These are phyloP conservation scores for Talaromyces sp. DNA, from an alignment of 2,329 filamentous ascomycete genomes.

Conservation along the genomic window DNA sequence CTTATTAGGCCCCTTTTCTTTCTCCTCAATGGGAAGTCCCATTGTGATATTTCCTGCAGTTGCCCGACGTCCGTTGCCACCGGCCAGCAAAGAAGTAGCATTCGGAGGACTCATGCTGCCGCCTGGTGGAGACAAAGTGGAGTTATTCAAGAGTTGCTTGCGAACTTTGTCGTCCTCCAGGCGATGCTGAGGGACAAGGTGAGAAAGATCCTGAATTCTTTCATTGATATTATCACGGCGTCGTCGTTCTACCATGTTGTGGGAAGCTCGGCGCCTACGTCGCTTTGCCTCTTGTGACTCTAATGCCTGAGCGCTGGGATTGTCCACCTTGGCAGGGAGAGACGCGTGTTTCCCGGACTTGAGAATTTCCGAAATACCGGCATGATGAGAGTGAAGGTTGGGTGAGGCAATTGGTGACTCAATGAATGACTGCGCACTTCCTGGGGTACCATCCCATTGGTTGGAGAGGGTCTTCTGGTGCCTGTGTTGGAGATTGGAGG, in stretches of 20 bases:
- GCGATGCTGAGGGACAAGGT: constrained; percentile 85
- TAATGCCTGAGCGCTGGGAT: constrained; percentile 50
- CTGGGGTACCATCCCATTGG: constrained; percentile 85
- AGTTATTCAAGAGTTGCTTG: constrained; percentile 90
- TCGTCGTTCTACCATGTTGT: constrained; percentile 92
- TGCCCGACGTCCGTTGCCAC: constrained; percentile 76
- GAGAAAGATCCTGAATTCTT: constrained; percentile 92
- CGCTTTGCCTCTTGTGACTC: constrained; percentile 92
- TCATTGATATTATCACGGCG: constrained; percentile 98
- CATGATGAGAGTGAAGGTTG: constrained; percentile 51
- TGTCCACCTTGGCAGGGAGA: constrained; percentile 79
- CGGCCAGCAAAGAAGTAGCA: constrained; percentile 77
- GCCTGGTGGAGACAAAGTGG: constrained; percentile 78
- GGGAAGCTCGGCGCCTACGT: constrained; percentile 84
- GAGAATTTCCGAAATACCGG: constrained; percentile 84
- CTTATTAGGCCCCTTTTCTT: constrained; percentile 98
- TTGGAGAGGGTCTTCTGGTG: constrained; percentile 83
- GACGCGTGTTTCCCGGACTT: constrained; percentile 79
- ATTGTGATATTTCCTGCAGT: constrained; percentile 83
- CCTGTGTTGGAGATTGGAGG: constrained; percentile 55
- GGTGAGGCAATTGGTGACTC: constrained; percentile 89
- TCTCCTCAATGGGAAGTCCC: constrained; percentile 88
- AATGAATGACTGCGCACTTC: constrained; percentile 78
- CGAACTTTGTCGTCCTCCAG: constrained; percentile 96
- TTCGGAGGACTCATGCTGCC: constrained; percentile 58